Percentiles rank a stretch among this genome's conserved stretches.
These are phyloP conservation scores for Solanum pinnatisectum DNA, from an alignment of 257 asterid genomes.

Conservation along the genomic window DNA sequence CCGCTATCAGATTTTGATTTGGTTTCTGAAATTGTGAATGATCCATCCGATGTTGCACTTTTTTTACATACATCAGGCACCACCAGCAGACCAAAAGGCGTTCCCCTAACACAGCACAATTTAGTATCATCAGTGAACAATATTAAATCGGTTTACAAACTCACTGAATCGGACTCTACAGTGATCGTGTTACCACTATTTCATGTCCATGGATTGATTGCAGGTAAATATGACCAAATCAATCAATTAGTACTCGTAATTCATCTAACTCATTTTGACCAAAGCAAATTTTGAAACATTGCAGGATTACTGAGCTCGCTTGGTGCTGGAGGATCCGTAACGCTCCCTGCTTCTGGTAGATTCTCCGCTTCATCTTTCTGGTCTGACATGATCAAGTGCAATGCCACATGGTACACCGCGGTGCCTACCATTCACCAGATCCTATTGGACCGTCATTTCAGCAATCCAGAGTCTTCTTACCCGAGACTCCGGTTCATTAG, in stretches of 20 bases:
- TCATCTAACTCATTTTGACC: not conserved
- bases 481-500: slow-evolving; percentile 88
- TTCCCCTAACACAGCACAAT: slow-evolving; percentile 75
- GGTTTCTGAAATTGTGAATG: slow-evolving; percentile 42
- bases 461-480: slow-evolving; percentile 47
- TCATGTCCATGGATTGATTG: slow-evolving; percentile 91
- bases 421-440: slow-evolving; percentile 96
- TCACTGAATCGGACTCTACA: slow-evolving; percentile 73
- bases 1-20: slow-evolving; percentile 24
- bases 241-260: not conserved
- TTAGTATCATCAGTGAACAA: slow-evolving; percentile 67
- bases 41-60: slow-evolving; percentile 69
- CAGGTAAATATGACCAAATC: slow-evolving; percentile 7
- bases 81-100: slow-evolving; percentile 97
- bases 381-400: slow-evolving; percentile 63
- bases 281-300: not conserved
- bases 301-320: slow-evolving; percentile 70
- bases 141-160: slow-evolving; percentile 61
- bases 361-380: slow-evolving; percentile 91
- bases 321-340: slow-evolving; percentile 75
- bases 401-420: slow-evolving; percentile 92
- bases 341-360: slow-evolving; percentile 86
- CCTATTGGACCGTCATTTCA: slow-evolving; percentile 69
- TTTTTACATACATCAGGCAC: slow-evolving; percentile 99
- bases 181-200: slow-evolving; percentile 84